phyloP scores from a whole-genome alignment of 2,329 filamentous ascomycete species.

The Tolypocladium guangdongense region DNA sequence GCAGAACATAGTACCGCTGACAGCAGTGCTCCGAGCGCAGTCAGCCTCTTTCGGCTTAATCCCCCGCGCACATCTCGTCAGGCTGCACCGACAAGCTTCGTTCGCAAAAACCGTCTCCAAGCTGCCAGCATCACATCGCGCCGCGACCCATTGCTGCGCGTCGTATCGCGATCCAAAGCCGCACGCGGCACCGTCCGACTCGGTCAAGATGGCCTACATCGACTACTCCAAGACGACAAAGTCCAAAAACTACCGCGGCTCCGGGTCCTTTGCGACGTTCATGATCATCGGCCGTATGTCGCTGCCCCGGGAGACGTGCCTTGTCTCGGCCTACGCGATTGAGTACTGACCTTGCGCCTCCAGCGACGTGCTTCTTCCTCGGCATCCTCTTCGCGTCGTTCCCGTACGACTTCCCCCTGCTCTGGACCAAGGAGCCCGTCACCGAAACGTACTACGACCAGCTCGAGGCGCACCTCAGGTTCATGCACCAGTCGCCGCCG shows the following conservation, averaged over 20 bases:
- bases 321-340: not conserved
- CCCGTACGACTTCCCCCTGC: constrained; percentile 88
- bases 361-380: constrained; percentile 92
- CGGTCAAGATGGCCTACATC: constrained; percentile 26
- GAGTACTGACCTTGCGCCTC: not conserved
- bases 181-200: not conserved
- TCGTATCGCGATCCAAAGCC: not conserved
- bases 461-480: constrained; percentile 80
- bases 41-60: not conserved
- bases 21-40: not conserved
- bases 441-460: constrained; percentile 64
- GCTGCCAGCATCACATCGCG: not conserved
- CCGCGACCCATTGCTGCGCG: not conserved
- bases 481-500: constrained; percentile 83
- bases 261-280: constrained; percentile 82
- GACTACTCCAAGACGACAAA: constrained; percentile 47
- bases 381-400: constrained; percentile 94
- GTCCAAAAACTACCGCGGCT: constrained; percentile 46
- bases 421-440: constrained; percentile 62
- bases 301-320: not conserved
- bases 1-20: no score
- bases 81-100: not conserved
- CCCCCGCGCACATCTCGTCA: not conserved
- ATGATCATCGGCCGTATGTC: constrained; percentile 91
- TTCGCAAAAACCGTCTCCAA: not conserved